A percentile compares a stretch with the other conserved stretches of the same genome.
Conservation (phyloP, 129 eudicot species). For the Chrysanthemum seticuspe region DNA sequence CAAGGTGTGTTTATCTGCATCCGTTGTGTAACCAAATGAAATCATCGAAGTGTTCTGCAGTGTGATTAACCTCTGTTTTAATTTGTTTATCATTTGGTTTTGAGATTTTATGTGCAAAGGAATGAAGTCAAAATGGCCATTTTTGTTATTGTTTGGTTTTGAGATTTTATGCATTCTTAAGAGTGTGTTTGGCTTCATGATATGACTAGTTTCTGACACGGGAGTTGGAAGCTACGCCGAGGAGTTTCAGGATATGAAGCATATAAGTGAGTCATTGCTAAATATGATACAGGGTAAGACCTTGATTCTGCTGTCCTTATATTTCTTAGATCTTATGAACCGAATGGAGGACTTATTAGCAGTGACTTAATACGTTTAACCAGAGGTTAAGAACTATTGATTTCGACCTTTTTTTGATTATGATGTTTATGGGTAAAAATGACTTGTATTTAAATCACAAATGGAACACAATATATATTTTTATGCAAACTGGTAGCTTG, state of each 20-base stretch:
- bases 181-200: constrained; percentile 21
- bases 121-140: constrained; percentile 1
- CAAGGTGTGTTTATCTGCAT: background rate
- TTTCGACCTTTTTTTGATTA: constrained; percentile 8
- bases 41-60: background rate
- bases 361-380: constrained; percentile 1
- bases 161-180: constrained; percentile 3
- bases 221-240: constrained; percentile 82
- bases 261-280: constrained; percentile 27
- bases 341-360: background rate
- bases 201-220: constrained; percentile 85
- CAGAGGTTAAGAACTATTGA: background rate
- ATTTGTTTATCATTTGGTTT: constrained; percentile 5
- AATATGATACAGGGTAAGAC: constrained; percentile 48
- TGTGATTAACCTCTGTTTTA: too few species aligned
- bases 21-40: background rate
- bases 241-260: constrained; percentile 63
- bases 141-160: background rate
- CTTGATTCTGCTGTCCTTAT: background rate
- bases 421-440: constrained; percentile 17
- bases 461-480: background rate
- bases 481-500: background rate
- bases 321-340: background rate
- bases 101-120: background rate
- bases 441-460: background rate